These are phyloP conservation scores for Funneliformis caledonium DNA, from an alignment of 371 early-diverging fungal genomes.

Conservation along the genomic window DNA sequence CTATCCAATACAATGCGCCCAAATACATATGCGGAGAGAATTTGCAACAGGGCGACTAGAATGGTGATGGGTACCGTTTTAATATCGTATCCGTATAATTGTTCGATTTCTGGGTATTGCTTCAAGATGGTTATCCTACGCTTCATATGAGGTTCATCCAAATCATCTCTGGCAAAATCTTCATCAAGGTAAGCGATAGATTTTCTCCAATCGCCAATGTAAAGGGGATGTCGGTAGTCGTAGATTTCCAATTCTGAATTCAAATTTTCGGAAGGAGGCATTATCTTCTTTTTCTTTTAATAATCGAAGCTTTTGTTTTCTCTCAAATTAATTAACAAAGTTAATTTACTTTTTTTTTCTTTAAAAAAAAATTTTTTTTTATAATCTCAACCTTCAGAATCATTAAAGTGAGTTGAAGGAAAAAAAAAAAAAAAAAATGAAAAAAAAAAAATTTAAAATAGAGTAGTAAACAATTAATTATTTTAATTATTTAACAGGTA, in stretches of 20 bases:
- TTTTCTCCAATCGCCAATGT: slow-evolving; percentile 83
- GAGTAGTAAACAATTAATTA: too few relatives aligned
- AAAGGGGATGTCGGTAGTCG: slow-evolving; percentile 79
- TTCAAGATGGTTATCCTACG: slow-evolving; percentile 86
- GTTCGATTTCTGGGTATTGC: slow-evolving; percentile 87
- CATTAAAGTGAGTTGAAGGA: too few relatives aligned
- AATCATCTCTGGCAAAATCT: slow-evolving; percentile 80
- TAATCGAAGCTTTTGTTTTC: neutral
- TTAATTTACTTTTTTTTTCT: neutral
- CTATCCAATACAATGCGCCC: slow-evolving; percentile 65
- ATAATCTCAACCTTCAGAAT: too few relatives aligned
- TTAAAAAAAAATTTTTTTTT: too few relatives aligned
- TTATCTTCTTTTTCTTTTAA: neutral
- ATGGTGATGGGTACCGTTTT: slow-evolving; percentile 76
- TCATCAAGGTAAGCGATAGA: slow-evolving; percentile 78
- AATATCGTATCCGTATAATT: slow-evolving; percentile 85
- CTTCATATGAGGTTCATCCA: slow-evolving; percentile 96
- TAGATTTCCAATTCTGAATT: slow-evolving; percentile 40
- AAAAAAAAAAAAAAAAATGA: too few relatives aligned
- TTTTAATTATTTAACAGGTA: too few relatives aligned
- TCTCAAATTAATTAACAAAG: neutral
- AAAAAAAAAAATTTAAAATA: too few relatives aligned
- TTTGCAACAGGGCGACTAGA: slow-evolving; percentile 69
- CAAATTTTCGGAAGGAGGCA: neutral
- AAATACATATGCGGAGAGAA: slow-evolving; percentile 80